Evolutionary conservation across 176 grass and related monocot species (phyloP).

Genomic region (Musa itinerans): DNA sequence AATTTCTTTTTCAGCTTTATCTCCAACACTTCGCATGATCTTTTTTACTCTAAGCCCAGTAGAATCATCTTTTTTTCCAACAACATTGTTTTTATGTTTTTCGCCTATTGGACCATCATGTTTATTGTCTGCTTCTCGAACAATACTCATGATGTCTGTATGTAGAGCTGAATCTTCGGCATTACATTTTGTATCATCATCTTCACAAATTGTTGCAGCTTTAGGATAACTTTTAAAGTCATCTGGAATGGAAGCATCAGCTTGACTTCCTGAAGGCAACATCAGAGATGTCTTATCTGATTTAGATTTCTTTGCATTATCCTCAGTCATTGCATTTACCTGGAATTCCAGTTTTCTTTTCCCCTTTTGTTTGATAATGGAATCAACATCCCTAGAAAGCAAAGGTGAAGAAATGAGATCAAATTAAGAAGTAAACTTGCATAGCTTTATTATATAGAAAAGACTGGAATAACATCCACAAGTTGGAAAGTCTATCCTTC

Average conservation of each 20-base stretch:
- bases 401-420: slow-evolving; percentile 18
- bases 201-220: slow-evolving; percentile 21
- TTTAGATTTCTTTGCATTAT: slow-evolving; percentile 34
- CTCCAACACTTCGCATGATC: slow-evolving; percentile 64
- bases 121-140: slow-evolving; percentile 43
- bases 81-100: slow-evolving; percentile 31
- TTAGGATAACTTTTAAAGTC: slow-evolving; percentile 23
- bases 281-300: slow-evolving; percentile 24
- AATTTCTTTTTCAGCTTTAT: slow-evolving; percentile 51
- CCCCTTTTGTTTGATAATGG: slow-evolving; percentile 4
- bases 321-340: slow-evolving; percentile 24
- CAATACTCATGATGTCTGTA: slow-evolving; percentile 84
- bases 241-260: slow-evolving; percentile 12
- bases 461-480: neutral
- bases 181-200: slow-evolving; percentile 28
- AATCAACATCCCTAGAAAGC: slow-evolving; percentile 29
- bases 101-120: slow-evolving; percentile 42
- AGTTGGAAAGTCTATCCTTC: neutral
- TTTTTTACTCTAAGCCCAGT: slow-evolving; percentile 74
- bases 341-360: slow-evolving; percentile 14
- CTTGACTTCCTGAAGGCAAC: slow-evolving; percentile 18
- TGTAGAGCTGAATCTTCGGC: slow-evolving; percentile 24
- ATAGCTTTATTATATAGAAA: neutral
- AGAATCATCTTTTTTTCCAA: slow-evolving; percentile 40
- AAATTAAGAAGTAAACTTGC: neutral